Evolutionary conservation across 257 asterid species (phyloP), one percentile per base, ranked within the genome.

Genomic region (Nyctanthes arbortristis): DNA sequence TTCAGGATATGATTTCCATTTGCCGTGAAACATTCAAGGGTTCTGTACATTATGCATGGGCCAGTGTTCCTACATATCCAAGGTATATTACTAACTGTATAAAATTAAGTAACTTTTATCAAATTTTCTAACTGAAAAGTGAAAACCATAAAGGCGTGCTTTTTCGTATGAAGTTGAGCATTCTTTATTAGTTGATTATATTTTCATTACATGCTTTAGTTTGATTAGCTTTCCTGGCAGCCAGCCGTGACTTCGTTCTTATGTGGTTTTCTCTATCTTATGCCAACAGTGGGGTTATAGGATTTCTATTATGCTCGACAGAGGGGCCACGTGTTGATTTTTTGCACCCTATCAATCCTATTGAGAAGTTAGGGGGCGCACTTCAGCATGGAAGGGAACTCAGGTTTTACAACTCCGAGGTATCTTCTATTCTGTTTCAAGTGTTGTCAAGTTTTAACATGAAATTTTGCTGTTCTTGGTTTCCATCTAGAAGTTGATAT

Each of bases 21-120:
- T 94, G 99, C 70, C 91, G 77, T 30, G 87, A 89, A 65, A 82
- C 82, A 70, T 94, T 94, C 77, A 91, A 75, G 79, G 98, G 99
- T 58, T 85, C 97, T 24, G 97, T 91, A 65, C 88, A 79, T 65
- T 94, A 94, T 76, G 99, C 99, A 5, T 94, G 97, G 99, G 76
- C 97, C 32, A 91, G 79, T 68, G 99, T 94, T 61, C 99, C 99
- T 68, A 89, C 97, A 45, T 94, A 94, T 80, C 99, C 99, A 30
- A 94, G 97, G 99, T 91, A 79, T 62, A 43, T 70, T 13, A 9
- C 35, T 13, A 18, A 31, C 11, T 7, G 35, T 11, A 5, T 33
- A 43, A 32, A 25, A n/a, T n/a, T n/a, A n/a, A n/a, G n/a, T 61
- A 57, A 58, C 30, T 60, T 16, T 29, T 33, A n/a, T 16, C 6